These are phyloP conservation scores for Nannizziopsis arthrosporioides DNA, from an alignment of 2,329 filamentous ascomycete species.

Conservation along the genomic window DNA sequence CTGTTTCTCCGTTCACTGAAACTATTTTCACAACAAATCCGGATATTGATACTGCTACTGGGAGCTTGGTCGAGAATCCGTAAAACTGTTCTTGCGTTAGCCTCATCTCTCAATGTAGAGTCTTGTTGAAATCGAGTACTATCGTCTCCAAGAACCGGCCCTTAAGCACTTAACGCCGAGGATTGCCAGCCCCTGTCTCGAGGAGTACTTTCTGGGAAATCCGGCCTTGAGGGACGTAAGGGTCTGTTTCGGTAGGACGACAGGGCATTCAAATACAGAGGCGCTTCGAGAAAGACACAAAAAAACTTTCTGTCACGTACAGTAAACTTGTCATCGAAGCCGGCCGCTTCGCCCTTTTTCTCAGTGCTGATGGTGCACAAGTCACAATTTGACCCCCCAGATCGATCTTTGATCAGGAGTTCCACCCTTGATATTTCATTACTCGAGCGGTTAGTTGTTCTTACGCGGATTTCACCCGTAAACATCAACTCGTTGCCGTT, in stretches of 20 bases:
- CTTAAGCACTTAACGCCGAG: too few relatives aligned
- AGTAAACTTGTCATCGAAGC: conserved; percentile 13
- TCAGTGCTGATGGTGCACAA: conserved; percentile 9
- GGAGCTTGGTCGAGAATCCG: conserved; percentile 8
- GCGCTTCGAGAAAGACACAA: too few relatives aligned
- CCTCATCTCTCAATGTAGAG: too few relatives aligned
- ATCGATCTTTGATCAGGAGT: conserved; percentile 11
- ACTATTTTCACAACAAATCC: conserved; percentile 9
- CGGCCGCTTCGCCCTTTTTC: conserved; percentile 9
- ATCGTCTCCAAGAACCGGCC: too few relatives aligned
- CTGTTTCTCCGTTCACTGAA: neutral
- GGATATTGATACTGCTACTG: conserved; percentile 9
- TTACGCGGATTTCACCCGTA: conserved; percentile 12
- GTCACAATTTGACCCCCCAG: conserved; percentile 9
- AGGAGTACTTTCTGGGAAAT: too few relatives aligned
- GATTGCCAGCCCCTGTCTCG: too few relatives aligned
- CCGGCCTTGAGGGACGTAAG: too few relatives aligned
- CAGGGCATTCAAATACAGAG: too few relatives aligned
- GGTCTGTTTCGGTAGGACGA: too few relatives aligned
- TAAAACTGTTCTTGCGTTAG: conserved; percentile 11
- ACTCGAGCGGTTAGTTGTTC: conserved; percentile 10
- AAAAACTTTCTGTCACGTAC: neutral
- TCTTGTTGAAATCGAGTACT: too few relatives aligned
- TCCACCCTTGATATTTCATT: conserved; percentile 7
- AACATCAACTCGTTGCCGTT: conserved; percentile 10